phyloP scores from a whole-genome alignment of 768 basidiomycete genomes.

The Russula vinacea region DNA sequence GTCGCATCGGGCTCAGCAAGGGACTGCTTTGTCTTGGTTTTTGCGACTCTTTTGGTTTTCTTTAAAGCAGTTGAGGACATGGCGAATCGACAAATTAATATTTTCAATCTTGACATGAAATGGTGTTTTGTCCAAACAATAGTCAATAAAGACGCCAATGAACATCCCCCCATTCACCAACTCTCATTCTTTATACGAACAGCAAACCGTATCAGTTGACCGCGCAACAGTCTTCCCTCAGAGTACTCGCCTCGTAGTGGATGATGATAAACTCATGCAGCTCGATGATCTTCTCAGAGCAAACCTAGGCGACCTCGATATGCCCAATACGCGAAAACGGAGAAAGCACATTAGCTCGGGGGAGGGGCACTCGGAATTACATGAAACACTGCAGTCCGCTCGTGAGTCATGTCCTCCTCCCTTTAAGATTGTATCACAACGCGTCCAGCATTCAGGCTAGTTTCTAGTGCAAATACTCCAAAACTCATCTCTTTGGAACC shows the following conservation, averaged over 20 bases:
- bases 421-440: background rate
- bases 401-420: conserved; percentile 13
- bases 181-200: conserved; percentile 10
- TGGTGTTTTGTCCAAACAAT: conserved; percentile 5
- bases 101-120: background rate
- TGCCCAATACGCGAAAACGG: conserved; percentile 15
- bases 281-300: conserved; percentile 22
- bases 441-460: conserved; percentile 29
- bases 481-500: conserved; percentile 22
- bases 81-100: background rate
- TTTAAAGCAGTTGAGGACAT: conserved; percentile 11
- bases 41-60: conserved; percentile 16
- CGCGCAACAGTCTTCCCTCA: conserved; percentile 17
- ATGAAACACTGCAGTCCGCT: background rate
- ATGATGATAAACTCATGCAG: background rate
- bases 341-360: background rate
- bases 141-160: conserved; percentile 14
- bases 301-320: conserved; percentile 2
- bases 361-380: background rate
- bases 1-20: background rate
- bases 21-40: conserved; percentile 4
- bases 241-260: background rate
- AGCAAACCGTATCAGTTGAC: conserved; percentile 1
- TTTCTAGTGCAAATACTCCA: conserved; percentile 15
- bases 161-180: conserved; percentile 17